Evolutionary conservation across 495 filamentous ascomycete species (phyloP).

Genomic region (Hypomontagnella submonticulosa): DNA sequence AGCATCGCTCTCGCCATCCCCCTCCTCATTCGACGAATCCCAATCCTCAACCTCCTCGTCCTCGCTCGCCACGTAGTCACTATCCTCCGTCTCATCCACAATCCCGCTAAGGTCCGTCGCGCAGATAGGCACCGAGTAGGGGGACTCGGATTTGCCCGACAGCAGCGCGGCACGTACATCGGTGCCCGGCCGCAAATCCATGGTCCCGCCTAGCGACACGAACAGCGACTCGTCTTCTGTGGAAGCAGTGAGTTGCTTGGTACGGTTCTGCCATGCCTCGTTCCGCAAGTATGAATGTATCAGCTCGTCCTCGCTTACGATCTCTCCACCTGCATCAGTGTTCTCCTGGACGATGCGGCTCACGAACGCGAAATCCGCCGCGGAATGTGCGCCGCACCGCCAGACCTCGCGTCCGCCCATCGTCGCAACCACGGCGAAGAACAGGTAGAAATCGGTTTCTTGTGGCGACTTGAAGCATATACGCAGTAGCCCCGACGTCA

Average conservation of each 20-base stretch:
- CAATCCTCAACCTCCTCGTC: conserved; percentile 19
- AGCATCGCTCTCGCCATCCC: neutral
- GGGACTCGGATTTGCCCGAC: conserved; percentile 19
- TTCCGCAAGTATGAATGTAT: conserved; percentile 13
- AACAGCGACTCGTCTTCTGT: conserved; percentile 21
- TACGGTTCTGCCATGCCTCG: conserved; percentile 10
- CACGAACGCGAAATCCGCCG: conserved; percentile 15
- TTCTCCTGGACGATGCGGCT: conserved; percentile 13
- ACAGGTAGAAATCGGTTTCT: conserved; percentile 20
- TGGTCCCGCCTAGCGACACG: conserved; percentile 19
- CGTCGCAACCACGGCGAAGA: conserved; percentile 26
- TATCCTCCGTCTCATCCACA: conserved; percentile 34
- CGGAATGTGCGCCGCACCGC: conserved; percentile 9
- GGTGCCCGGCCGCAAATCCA: neutral
- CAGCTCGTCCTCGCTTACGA: conserved; percentile 1
- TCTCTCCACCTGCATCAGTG: neutral
- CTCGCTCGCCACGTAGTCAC: conserved; percentile 24
- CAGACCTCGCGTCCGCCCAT: conserved; percentile 8
- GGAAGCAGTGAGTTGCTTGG: neutral
- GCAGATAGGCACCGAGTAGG: conserved; percentile 19
- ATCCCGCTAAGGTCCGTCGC: conserved; percentile 7
- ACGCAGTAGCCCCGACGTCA: conserved; percentile 21
- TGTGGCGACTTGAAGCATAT: conserved; percentile 33
- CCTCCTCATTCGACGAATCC: conserved; percentile 17
- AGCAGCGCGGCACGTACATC: conserved; percentile 23